These are phyloP conservation scores for Fusarium nygamai DNA, from an alignment of 2,329 filamentous ascomycete genomes.

Conservation along the genomic window DNA sequence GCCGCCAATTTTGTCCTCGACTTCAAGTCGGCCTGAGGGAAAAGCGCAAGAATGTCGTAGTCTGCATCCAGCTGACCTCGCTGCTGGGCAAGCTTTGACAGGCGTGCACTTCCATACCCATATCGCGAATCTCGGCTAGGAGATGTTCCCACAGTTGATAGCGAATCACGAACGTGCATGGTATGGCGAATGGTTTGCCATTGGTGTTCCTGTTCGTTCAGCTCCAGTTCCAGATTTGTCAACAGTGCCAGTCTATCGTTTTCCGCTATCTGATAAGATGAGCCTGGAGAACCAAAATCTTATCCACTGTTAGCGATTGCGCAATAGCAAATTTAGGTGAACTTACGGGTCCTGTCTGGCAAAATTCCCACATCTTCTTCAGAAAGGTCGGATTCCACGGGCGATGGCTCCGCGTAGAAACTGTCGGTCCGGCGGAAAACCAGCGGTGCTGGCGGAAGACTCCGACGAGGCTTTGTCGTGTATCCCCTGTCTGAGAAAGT, in stretches of 20 bases:
- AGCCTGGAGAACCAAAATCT: slow-evolving; percentile 9
- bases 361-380: slow-evolving; percentile 54
- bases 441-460: slow-evolving; percentile 66
- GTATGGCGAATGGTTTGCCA: slow-evolving; percentile 68
- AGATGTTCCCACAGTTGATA: slow-evolving; percentile 56
- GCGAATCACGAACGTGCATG: slow-evolving; percentile 58
- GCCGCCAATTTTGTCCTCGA: slow-evolving; percentile 13
- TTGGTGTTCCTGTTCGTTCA: slow-evolving; percentile 67
- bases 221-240: slow-evolving; percentile 69
- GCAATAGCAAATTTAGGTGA: neutral
- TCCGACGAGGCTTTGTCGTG: slow-evolving; percentile 58
- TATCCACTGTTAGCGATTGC: slow-evolving; percentile 15
- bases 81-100: slow-evolving; percentile 26
- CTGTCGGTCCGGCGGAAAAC: slow-evolving; percentile 57
- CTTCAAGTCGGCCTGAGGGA: slow-evolving; percentile 25
- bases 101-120: slow-evolving; percentile 30
- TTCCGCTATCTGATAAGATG: slow-evolving; percentile 42
- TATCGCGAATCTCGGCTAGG: slow-evolving; percentile 37
- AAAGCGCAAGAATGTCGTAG: slow-evolving; percentile 26
- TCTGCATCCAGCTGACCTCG: slow-evolving; percentile 26
- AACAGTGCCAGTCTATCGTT: slow-evolving; percentile 60
- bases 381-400: slow-evolving; percentile 56
- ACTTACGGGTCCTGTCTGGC: slow-evolving; percentile 11
- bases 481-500: slow-evolving; percentile 66
- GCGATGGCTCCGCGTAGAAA: slow-evolving; percentile 60